Percentiles rank a stretch among this genome's conserved stretches.
Evolutionary conservation across 2,329 filamentous ascomycete species (phyloP).

Genomic region (Aspergillus ochraceus): DNA sequence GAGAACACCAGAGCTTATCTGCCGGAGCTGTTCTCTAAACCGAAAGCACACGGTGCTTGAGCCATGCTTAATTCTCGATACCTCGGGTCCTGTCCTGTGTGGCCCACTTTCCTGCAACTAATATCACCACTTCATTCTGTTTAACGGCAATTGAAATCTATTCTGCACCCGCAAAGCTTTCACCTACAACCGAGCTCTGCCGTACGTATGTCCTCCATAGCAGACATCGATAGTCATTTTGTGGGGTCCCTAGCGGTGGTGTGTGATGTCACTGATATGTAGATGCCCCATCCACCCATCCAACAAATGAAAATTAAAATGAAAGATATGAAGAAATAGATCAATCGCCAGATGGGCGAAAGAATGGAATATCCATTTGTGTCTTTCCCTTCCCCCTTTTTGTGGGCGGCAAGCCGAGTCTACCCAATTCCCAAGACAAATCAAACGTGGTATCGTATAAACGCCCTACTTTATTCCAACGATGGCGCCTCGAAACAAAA

Average conservation of each 20-base stretch:
- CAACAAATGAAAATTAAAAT: background rate
- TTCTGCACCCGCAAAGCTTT: background rate
- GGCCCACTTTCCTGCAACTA: background rate
- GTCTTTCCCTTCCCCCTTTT: too few relatives aligned
- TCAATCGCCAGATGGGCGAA: background rate
- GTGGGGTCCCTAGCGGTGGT: background rate
- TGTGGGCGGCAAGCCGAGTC: background rate
- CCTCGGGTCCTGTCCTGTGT: background rate
- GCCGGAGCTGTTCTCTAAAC: slow-evolving; percentile 40
- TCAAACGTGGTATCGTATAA: slow-evolving; percentile 20
- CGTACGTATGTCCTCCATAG: background rate
- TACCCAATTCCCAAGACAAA: background rate
- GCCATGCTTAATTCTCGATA: too few relatives aligned
- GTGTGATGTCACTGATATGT: background rate
- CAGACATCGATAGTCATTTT: background rate
- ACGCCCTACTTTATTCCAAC: background rate
- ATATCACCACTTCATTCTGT: background rate
- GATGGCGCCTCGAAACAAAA: slow-evolving; percentile 6
- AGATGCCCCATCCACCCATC: too few relatives aligned
- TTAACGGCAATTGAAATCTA: background rate
- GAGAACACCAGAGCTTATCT: slow-evolving; percentile 84
- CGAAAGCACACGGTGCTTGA: background rate
- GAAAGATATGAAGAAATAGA: background rate
- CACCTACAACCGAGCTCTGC: background rate
- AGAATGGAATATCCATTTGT: background rate